Percentiles rank a stretch among this genome's conserved stretches.
These are phyloP conservation scores for Phaeosphaeriaceae sp. DNA, from an alignment of 2,329 filamentous ascomycete species.

Conservation along the genomic window DNA sequence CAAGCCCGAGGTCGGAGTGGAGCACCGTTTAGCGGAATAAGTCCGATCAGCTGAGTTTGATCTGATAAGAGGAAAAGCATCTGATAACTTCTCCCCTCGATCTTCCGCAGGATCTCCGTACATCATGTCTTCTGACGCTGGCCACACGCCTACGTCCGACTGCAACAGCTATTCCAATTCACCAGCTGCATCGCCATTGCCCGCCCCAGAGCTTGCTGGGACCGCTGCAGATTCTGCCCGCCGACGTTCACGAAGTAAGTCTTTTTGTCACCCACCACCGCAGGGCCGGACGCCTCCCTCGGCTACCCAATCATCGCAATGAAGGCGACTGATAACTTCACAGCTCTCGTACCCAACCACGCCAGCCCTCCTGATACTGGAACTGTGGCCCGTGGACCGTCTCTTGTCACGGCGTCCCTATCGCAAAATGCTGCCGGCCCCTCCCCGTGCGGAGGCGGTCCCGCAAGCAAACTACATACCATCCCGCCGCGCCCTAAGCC, in stretches of 20 bases:
- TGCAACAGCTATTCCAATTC: slow-evolving; percentile 15
- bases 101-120: neutral
- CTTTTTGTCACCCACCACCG: slow-evolving; percentile 1
- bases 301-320: neutral
- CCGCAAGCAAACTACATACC: slow-evolving; percentile 46
- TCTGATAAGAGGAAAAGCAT: neutral
- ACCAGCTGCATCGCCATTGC: slow-evolving; percentile 20
- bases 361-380: slow-evolving; percentile 9
- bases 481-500: slow-evolving; percentile 64
- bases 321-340: slow-evolving; percentile 15
- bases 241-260: slow-evolving; percentile 30
- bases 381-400: slow-evolving; percentile 12
- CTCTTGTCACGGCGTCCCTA: slow-evolving; percentile 37
- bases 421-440: slow-evolving; percentile 26
- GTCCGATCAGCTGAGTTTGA: neutral
- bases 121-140: neutral
- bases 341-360: slow-evolving; percentile 19
- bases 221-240: slow-evolving; percentile 19
- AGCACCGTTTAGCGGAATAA: neutral
- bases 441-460: slow-evolving; percentile 46
- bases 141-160: slow-evolving; percentile 2
- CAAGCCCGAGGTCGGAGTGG: neutral
- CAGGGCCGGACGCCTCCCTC: slow-evolving; percentile 1
- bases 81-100: neutral
- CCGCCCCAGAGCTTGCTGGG: slow-evolving; percentile 6